Evolutionary conservation across 768 basidiomycete genomes (phyloP), one percentile per base, ranked within the genome.

Genomic region (Lentinus brumalis): DNA sequence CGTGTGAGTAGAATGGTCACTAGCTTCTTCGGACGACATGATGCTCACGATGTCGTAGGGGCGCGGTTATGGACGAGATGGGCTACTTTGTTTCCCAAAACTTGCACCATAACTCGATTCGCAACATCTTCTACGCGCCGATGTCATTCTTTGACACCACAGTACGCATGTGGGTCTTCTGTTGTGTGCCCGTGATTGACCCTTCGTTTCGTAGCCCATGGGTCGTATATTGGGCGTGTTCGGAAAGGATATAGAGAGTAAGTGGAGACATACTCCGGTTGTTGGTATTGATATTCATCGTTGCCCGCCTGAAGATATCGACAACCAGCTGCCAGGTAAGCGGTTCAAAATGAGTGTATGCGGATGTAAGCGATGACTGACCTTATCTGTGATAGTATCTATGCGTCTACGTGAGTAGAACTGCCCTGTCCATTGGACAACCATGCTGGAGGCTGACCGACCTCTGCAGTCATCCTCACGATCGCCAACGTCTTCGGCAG

Each of bases 61-160:
- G 86, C 5, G 70, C 79, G 14, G 74, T 76, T 4, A 80, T 86
- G 63, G 86, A 87, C 59, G 71, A 81, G 16, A 76, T 89, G 70
- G 82, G 84, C 0, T 82, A 78, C 67, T 77, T 80, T 56, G 86
- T 86, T 4, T 88, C 88, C 2, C 78, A 78, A 60, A 86, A 85
- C 61, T 73, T 92, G 2, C 88, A 92, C 67, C 77, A 81, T 51
- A 70, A 77, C 47, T 82, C 86, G 0, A 76, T 88, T 29, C 71
- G 72, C 29, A 81, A 84, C 54, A 79, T 89, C 29, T 85, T 89
- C 67, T 80, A 83, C 69, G 88, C 89, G 0, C 89, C 89, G 0
- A 90, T 89, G 86, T 79, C 83, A 2, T 91, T 90, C 74, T 92
- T 91, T 65, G 91, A 92, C 70, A 87, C 82, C 1, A 86, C 86